phyloP scores from a whole-genome alignment of 768 basidiomycete species.

The Tephrocybe sp. region DNA sequence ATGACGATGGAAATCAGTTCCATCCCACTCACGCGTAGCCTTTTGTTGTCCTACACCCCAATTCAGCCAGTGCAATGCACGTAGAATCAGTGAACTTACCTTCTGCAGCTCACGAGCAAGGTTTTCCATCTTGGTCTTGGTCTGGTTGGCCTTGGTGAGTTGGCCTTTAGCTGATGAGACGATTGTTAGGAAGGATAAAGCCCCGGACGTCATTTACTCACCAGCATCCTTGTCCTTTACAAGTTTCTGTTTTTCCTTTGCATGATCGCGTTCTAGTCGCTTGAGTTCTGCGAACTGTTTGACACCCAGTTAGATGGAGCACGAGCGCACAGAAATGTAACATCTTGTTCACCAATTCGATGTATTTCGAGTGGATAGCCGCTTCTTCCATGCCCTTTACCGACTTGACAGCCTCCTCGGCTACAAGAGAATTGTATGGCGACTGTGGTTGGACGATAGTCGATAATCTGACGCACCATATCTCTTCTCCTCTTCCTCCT shows the following conservation, averaged over 20 bases:
- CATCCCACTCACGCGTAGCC: constrained; percentile 62
- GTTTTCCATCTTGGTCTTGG: constrained; percentile 88
- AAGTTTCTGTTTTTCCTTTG: constrained; percentile 90
- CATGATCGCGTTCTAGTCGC: constrained; percentile 82
- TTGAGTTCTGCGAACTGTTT: constrained; percentile 85
- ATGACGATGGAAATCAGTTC: constrained; percentile 6
- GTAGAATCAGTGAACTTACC: constrained; percentile 38
- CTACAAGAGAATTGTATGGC: constrained; percentile 36
- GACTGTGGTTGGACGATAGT: constrained; percentile 9
- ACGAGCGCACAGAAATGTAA: constrained; percentile 17
- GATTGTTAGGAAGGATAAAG: background rate
- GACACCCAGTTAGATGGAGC: constrained; percentile 19
- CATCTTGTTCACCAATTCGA: constrained; percentile 68
- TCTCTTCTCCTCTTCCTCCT: constrained; percentile 82
- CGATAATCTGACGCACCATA: constrained; percentile 53
- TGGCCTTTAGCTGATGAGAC: constrained; percentile 68
- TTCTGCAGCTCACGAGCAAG: constrained; percentile 88
- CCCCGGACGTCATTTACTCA: constrained; percentile 30
- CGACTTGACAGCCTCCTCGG: constrained; percentile 85
- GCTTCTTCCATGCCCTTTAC: constrained; percentile 84
- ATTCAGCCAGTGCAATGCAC: constrained; percentile 9
- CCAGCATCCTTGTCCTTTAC: constrained; percentile 90
- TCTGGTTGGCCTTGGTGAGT: constrained; percentile 84
- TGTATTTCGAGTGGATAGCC: constrained; percentile 82
- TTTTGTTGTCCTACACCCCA: constrained; percentile 76